These are phyloP conservation scores for Fusarium pininemorale DNA, from an alignment of 2,329 filamentous ascomycete species.

Conservation along the genomic window DNA sequence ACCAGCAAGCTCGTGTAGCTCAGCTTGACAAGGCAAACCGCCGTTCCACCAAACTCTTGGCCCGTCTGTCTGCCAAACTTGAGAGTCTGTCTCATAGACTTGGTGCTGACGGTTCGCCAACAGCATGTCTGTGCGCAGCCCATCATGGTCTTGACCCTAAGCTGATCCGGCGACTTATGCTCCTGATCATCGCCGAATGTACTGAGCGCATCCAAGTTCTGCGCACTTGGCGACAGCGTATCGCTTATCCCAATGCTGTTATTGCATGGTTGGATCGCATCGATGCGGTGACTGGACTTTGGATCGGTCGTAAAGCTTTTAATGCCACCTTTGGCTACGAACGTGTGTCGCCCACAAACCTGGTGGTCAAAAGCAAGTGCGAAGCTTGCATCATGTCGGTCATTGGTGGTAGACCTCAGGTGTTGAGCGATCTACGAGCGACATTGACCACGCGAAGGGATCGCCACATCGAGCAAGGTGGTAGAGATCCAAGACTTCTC, in stretches of 20 bases:
- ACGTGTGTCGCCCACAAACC: conserved; percentile 30
- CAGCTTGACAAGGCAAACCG: conserved; percentile 39
- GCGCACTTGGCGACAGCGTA: conserved; percentile 35
- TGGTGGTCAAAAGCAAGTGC: conserved; percentile 50
- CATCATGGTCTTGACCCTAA: conserved; percentile 55
- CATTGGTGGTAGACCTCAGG: conserved; percentile 54
- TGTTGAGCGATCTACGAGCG: conserved; percentile 58
- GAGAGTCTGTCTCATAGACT: conserved; percentile 16
- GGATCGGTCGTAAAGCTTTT: conserved; percentile 51
- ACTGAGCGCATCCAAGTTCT: conserved; percentile 46
- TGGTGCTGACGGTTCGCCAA: conserved; percentile 32
- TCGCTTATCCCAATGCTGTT: conserved; percentile 8
- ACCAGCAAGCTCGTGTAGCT: conserved; percentile 44
- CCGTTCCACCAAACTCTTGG: conserved; percentile 43
- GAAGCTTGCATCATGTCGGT: conserved; percentile 63
- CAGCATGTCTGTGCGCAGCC: conserved; percentile 51
- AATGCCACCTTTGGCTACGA: conserved; percentile 48
- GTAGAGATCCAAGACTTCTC: conserved; percentile 48
- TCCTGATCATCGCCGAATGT: conserved; percentile 54
- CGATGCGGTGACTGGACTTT: conserved; percentile 46
- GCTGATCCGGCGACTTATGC: conserved; percentile 56
- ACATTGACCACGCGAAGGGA: conserved; percentile 52
- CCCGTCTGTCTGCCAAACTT: conserved; percentile 47
- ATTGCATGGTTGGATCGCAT: conserved; percentile 41
- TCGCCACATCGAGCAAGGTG: conserved; percentile 23